These are phyloP conservation scores for Boletales sp. DNA, from an alignment of 768 basidiomycete genomes.

Conservation along the genomic window DNA sequence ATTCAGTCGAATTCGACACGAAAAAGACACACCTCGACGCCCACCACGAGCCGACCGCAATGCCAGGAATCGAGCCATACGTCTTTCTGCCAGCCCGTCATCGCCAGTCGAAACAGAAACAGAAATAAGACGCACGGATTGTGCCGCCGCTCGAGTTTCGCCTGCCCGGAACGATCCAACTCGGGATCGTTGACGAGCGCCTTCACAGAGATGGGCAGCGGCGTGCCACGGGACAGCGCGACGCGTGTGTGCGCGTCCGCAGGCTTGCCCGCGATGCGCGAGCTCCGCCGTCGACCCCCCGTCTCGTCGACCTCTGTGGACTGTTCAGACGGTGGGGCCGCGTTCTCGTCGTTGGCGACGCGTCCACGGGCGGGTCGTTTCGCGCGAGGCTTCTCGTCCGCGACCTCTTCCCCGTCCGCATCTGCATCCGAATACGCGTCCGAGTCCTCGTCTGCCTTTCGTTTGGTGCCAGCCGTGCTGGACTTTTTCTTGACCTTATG, in stretches of 20 bases:
- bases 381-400: constrained; percentile 26
- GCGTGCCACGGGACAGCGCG: constrained; percentile 33
- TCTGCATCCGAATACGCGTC: constrained; percentile 14
- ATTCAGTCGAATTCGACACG: too few relatives aligned
- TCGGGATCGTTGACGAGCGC: constrained; percentile 27
- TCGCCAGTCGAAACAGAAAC: constrained; percentile 7
- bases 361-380: constrained; percentile 10
- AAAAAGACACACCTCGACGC: constrained; percentile 46
- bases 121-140: constrained; percentile 21
- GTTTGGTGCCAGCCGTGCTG: constrained; percentile 33
- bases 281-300: constrained; percentile 56
- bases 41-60: constrained; percentile 85
- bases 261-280: constrained; percentile 57
- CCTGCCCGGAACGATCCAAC: constrained; percentile 35
- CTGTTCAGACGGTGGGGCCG: not conserved
- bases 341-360: constrained; percentile 18
- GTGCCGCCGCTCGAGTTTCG: constrained; percentile 29
- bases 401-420: constrained; percentile 27
- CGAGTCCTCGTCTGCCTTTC: constrained; percentile 30
- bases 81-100: constrained; percentile 50
- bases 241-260: constrained; percentile 44
- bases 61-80: constrained; percentile 77
- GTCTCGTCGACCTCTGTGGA: not conserved
- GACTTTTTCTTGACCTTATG: constrained; percentile 16
- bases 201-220: constrained; percentile 38